Percentiles rank a stretch among this genome's conserved stretches.
These are phyloP conservation scores for Talaromyces borbonicus DNA, from an alignment of 495 filamentous ascomycete genomes.

Conservation along the genomic window DNA sequence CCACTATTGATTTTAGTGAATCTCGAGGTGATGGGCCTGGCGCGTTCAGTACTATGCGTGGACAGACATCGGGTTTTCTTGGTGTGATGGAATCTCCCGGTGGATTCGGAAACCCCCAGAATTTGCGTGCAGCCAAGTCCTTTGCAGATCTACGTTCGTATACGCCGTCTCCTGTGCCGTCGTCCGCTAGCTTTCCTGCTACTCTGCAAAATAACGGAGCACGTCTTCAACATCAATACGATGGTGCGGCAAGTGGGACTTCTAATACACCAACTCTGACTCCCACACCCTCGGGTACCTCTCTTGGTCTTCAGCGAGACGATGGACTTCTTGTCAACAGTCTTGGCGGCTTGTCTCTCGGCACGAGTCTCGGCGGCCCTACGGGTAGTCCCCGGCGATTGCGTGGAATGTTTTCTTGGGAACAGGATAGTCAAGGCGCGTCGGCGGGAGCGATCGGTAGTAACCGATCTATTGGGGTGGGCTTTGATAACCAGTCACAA, in stretches of 20 bases:
- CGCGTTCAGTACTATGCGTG: constrained; percentile 63
- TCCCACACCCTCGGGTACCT: constrained; percentile 58
- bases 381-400: constrained; percentile 50
- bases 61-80: constrained; percentile 66
- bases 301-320: constrained; percentile 48
- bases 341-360: constrained; percentile 52
- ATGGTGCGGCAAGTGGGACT: constrained; percentile 46
- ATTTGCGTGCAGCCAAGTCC: constrained; percentile 91
- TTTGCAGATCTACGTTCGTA: constrained; percentile 93
- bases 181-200: constrained; percentile 77
- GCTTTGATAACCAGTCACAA: constrained; percentile 53
- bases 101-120: constrained; percentile 52
- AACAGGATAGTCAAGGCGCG: constrained; percentile 46
- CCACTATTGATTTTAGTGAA: constrained; percentile 97
- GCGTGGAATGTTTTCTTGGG: constrained; percentile 58
- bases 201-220: constrained; percentile 54
- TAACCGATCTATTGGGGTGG: constrained; percentile 63
- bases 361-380: constrained; percentile 48
- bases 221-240: constrained; percentile 49
- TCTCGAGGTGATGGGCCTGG: constrained; percentile 59
- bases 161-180: constrained; percentile 87
- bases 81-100: constrained; percentile 79
- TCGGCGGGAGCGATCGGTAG: constrained; percentile 74
- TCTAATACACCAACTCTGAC: constrained; percentile 70
- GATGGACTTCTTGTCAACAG: constrained; percentile 60